Evolutionary conservation across 495 filamentous ascomycete genomes (phyloP).

Genomic region (Penicillium longicatenatum): DNA sequence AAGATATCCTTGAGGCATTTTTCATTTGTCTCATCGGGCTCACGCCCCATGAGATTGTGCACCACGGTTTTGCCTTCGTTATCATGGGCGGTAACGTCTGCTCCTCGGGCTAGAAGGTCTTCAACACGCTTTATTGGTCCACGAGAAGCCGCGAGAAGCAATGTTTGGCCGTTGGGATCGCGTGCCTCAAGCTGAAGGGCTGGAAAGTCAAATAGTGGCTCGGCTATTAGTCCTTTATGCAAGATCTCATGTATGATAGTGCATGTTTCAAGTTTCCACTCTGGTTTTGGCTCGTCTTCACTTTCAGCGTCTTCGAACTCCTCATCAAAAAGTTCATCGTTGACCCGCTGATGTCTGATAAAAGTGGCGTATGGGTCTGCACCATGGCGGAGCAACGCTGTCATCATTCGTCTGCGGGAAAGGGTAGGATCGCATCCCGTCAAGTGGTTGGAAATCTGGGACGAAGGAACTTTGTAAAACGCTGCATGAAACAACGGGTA

Average conservation of each 20-base stretch:
- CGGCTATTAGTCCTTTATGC: not conserved
- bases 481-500: not conserved
- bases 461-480: not conserved
- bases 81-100: not conserved
- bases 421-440: not conserved
- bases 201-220: constrained; percentile 18
- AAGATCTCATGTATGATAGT: not conserved
- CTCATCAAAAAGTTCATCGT: not conserved
- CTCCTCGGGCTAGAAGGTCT: not conserved
- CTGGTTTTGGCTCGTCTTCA: not conserved
- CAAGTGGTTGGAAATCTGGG: too few relatives aligned
- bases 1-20: not conserved
- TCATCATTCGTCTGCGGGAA: not conserved
- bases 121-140: not conserved
- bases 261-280: not conserved
- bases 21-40: not conserved
- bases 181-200: constrained; percentile 15
- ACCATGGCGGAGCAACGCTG: not conserved
- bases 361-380: not conserved
- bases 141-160: constrained; percentile 9
- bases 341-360: not conserved
- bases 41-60: not conserved
- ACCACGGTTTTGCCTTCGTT: not conserved
- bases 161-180: constrained; percentile 16
- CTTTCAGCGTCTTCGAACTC: not conserved